phyloP scores from a whole-genome alignment of 495 filamentous ascomycete species.

The Penicillium turbatum region DNA sequence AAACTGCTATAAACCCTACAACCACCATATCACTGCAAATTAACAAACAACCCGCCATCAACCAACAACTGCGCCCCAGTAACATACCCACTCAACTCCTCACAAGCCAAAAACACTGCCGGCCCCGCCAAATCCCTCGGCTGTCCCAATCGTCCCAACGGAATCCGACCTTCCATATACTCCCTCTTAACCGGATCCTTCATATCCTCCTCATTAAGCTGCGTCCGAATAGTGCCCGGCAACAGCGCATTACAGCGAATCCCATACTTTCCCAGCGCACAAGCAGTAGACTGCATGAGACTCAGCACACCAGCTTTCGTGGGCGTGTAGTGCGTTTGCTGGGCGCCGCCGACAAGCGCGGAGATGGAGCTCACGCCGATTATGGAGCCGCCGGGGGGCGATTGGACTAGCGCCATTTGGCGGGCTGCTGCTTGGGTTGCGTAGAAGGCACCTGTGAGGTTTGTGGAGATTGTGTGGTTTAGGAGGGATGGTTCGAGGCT shows the following conservation, averaged over 20 bases:
- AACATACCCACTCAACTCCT: conserved; percentile 69
- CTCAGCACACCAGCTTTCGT: conserved; percentile 82
- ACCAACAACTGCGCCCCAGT: conserved; percentile 82
- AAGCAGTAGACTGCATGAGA: conserved; percentile 80
- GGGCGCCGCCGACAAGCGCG: conserved; percentile 76
- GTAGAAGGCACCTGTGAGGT: conserved; percentile 85
- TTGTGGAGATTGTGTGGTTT: conserved; percentile 62
- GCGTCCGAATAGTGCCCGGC: conserved; percentile 81
- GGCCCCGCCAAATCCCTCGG: conserved; percentile 71
- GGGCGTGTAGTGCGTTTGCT: conserved; percentile 84
- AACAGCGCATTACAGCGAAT: conserved; percentile 84
- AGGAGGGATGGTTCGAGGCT: conserved; percentile 60
- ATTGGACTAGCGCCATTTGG: conserved; percentile 65
- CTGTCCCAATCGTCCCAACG: conserved; percentile 67
- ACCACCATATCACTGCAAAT: conserved; percentile 49
- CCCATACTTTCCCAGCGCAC: conserved; percentile 68
- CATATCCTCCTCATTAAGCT: conserved; percentile 83
- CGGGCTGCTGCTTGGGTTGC: conserved; percentile 75
- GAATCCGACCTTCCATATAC: conserved; percentile 85
- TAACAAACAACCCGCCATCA: conserved; percentile 75
- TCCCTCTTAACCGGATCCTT: conserved; percentile 57
- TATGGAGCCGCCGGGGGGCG: conserved; percentile 64
- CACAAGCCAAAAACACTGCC: conserved; percentile 81
- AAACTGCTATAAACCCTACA: not conserved
- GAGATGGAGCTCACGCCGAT: conserved; percentile 81